Evolutionary conservation across 495 filamentous ascomycete genomes (phyloP), one percentile per base, ranked within the genome.

Genomic region (Neurospora sp.): DNA sequence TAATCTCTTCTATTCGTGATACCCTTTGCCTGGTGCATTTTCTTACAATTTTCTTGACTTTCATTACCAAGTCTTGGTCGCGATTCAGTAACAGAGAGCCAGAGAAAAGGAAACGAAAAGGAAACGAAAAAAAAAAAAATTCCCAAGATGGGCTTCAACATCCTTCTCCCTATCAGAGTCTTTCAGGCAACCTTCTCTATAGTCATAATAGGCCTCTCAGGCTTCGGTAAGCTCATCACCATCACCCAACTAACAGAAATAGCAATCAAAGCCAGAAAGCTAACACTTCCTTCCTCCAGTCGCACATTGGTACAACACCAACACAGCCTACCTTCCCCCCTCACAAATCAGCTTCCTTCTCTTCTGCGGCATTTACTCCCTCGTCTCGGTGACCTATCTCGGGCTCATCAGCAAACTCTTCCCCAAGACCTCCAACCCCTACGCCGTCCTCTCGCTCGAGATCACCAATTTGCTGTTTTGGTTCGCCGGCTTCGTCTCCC

Each of bases 401-500:
- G 84, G 88, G 73, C 39, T 92, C 39, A 82, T 88, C 9, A 90
- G 91, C 8, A 83, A 86, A 74, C 89, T 88, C 76, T 70, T 81
- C 2, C 74, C 80, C 2, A 79, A 80, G 78, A 79, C 87, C 40
- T 82, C 86, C 16, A 87, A 90, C 81, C 87, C 85, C 37, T 88
- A 87, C 74, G 84, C 82, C n/a, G 83, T 91, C 44, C 81, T 92
- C 7, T 86, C 81, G 31, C 75, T 92, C 69, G 92, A 94, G 77
- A 76, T 82, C 45, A 70, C 89, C 59, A 94, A 93, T 70, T 87
- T 88, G 80, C 81, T 94, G 70, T 93, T 96, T 85, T 95, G 91
- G 91, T 91, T 97, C 81, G 85, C 89, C 1, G 92, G 92, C 41
- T 94, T 91, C 79, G 85, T 94, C 77, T 91, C 92, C 0, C 83